These are phyloP conservation scores for Taphrina populina DNA, from an alignment of 1,139 yeast species.

Conservation along the genomic window DNA sequence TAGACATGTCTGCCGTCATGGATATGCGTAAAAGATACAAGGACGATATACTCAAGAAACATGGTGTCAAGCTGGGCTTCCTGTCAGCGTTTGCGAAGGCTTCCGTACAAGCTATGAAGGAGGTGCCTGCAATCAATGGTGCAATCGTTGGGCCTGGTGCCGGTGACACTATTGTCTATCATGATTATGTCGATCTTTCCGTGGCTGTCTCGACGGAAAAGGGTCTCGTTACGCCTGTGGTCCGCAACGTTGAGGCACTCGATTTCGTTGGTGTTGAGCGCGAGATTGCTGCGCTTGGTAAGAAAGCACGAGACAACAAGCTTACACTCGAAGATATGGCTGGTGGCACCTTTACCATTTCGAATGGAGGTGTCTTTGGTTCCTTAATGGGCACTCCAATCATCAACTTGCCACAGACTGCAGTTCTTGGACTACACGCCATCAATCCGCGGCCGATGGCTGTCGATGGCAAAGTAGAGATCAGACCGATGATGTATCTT, in stretches of 20 bases:
- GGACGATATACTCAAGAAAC: slow-evolving; percentile 92
- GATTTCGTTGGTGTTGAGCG: slow-evolving; percentile 85
- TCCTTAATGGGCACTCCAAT: slow-evolving; percentile 90
- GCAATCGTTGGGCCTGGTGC: slow-evolving; percentile 71
- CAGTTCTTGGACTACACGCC: slow-evolving; percentile 96
- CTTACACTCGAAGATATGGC: slow-evolving; percentile 97
- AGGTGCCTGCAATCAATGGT: slow-evolving; percentile 92
- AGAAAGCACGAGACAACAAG: slow-evolving; percentile 95
- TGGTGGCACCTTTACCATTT: slow-evolving; percentile 98
- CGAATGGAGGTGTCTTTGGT: slow-evolving; percentile 99
- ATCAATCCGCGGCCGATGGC: slow-evolving; percentile 97
- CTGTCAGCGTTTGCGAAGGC: slow-evolving; percentile 99
- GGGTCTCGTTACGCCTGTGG: slow-evolving; percentile 97
- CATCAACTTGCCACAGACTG: slow-evolving; percentile 97
- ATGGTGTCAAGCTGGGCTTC: slow-evolving; percentile 94
- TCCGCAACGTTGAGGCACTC: slow-evolving; percentile 93
- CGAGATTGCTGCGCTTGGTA: slow-evolving; percentile 77
- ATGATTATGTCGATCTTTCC: slow-evolving; percentile 94
- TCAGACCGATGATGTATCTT: slow-evolving; percentile 99
- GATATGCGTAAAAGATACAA: slow-evolving; percentile 95
- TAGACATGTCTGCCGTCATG: slow-evolving; percentile 89
- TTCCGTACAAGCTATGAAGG: slow-evolving; percentile 87
- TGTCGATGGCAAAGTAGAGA: slow-evolving; percentile 89
- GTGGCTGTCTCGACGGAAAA: slow-evolving; percentile 99
- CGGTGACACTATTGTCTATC: slow-evolving; percentile 88